phyloP scores from a whole-genome alignment of 139 green algal genomes.

The Closterium sp. region DNA sequence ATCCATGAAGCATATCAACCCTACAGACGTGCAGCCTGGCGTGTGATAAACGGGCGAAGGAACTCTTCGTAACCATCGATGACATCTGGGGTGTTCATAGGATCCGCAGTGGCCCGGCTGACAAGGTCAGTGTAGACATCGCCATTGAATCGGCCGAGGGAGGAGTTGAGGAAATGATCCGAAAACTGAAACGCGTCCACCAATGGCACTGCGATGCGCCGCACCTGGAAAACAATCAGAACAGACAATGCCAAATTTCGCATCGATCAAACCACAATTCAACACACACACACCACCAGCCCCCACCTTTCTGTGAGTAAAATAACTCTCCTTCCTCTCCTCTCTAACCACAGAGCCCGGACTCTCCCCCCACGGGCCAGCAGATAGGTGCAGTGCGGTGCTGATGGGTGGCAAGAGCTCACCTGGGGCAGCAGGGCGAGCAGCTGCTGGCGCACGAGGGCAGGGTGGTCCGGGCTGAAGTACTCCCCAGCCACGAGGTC shows the following conservation, averaged over 20 bases:
- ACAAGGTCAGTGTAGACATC: constrained; percentile 52
- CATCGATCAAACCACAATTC: no score
- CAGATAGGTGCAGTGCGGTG: no score
- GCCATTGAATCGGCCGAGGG: constrained; percentile 44
- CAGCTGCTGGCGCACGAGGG: constrained; percentile 2
- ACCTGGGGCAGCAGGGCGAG: constrained; percentile 6
- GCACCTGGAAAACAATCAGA: background rate
- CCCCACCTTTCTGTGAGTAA: no score
- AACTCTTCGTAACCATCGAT: constrained; percentile 35
- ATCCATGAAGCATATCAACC: background rate
- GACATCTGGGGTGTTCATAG: constrained; percentile 42
- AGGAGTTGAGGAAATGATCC: constrained; percentile 36
- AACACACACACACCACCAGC: no score
- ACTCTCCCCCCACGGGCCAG: no score
- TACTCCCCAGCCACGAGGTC: constrained; percentile 14
- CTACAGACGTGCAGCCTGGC: background rate
- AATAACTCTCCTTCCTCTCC: background rate
- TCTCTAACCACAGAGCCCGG: no score
- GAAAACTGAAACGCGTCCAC: constrained; percentile 32
- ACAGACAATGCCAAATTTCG: no score
- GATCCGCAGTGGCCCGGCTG: constrained; percentile 9
- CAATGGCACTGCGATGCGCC: constrained; percentile 12
- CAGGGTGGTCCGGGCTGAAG: background rate
- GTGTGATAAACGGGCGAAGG: constrained; percentile 20
- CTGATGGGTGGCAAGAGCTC: no score